A percentile compares a stretch with the other conserved stretches of the same genome.
These are phyloP conservation scores for Xylariaceae sp. DNA, from an alignment of 2,329 filamentous ascomycete genomes.

Conservation along the genomic window DNA sequence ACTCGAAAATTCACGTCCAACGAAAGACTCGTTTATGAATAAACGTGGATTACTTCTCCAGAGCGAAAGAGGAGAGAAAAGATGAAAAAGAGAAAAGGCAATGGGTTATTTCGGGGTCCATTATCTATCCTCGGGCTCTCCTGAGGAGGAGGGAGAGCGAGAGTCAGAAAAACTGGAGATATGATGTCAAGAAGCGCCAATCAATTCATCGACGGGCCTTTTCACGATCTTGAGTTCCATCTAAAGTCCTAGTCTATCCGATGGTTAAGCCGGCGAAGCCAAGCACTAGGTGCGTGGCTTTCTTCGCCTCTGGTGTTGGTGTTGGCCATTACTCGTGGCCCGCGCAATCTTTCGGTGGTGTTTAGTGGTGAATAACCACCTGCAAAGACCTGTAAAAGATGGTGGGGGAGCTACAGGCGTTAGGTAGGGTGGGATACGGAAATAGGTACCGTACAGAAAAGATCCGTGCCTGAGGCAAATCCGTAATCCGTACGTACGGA, in stretches of 20 bases:
- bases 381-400: not conserved
- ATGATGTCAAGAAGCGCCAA: conserved; percentile 17
- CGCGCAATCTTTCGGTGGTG: not conserved
- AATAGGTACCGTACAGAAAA: not conserved
- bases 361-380: not conserved
- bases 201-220: not conserved
- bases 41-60: not conserved
- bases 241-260: not conserved
- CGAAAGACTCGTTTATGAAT: not conserved
- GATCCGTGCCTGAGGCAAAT: too few relatives aligned
- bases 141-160: not conserved
- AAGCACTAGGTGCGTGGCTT: not conserved
- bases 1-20: not conserved
- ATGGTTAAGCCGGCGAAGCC: not conserved
- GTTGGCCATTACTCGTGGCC: not conserved
- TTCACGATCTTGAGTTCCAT: not conserved
- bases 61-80: not conserved
- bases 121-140: not conserved
- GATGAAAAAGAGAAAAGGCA: not conserved
- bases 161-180: conserved; percentile 20
- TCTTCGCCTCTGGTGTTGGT: not conserved
- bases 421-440: not conserved
- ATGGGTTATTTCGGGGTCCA: not conserved
- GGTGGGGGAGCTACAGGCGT: not conserved
- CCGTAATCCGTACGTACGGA: too few relatives aligned